Conservation (phyloP, 257 asterid species). For the Eucommia ulmoides region DNA sequence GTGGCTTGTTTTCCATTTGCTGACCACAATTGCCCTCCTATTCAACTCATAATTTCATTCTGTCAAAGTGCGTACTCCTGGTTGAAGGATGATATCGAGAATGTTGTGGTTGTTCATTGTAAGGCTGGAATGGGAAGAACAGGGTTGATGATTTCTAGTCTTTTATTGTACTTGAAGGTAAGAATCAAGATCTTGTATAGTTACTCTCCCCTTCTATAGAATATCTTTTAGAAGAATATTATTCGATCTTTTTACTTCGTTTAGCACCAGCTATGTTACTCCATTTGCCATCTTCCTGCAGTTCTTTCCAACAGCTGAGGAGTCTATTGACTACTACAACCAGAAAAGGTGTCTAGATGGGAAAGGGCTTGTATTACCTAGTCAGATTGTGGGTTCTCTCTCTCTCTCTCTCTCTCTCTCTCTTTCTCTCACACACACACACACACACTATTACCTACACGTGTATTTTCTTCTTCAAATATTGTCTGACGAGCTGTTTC, state of each 20-base stretch:
- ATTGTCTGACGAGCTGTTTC: conserved; percentile 6
- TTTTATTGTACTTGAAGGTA: conserved; percentile 82
- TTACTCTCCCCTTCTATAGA: not conserved
- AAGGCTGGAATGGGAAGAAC: conserved; percentile 99
- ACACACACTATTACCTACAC: not conserved
- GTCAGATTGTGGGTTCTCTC: conserved; percentile 75
- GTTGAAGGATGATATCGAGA: conserved; percentile 97
- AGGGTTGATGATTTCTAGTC: conserved; percentile 98
- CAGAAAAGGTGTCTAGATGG: conserved; percentile 95
- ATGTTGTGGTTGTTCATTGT: conserved; percentile 97
- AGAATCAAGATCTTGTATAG: not conserved
- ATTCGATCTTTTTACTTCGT: too few species aligned
- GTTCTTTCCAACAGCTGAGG: conserved; percentile 99
- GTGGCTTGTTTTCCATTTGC: conserved; percentile 96
- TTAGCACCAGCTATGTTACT: too few species aligned
- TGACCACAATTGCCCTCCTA: conserved; percentile 96
- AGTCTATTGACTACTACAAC: conserved; percentile 87
- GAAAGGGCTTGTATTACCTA: conserved; percentile 91
- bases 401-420: conserved; percentile 1
- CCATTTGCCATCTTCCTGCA: conserved; percentile 18
- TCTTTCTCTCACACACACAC: too few species aligned
- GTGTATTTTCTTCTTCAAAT: not conserved
- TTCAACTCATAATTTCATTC: conserved; percentile 80
- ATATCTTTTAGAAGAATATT: too few species aligned
- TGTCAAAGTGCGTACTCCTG: conserved; percentile 99